Evolutionary conservation across 2,329 filamentous ascomycete genomes (phyloP).

Genomic region (Plenodomus biglobosus): DNA sequence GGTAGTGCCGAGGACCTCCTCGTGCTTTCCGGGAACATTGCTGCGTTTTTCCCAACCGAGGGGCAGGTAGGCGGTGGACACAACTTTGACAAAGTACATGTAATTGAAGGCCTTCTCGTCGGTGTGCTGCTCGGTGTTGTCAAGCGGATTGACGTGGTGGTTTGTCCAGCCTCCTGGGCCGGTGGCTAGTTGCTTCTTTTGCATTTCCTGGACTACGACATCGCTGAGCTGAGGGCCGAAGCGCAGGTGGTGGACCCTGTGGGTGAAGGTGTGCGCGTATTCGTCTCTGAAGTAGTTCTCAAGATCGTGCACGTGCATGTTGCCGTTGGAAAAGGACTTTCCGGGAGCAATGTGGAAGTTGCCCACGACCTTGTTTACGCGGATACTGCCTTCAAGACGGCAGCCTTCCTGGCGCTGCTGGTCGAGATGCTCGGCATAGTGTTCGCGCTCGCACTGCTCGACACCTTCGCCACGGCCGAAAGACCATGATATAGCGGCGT

Average conservation of each 20-base stretch:
- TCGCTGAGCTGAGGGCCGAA: constrained; percentile 92
- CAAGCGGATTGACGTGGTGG: constrained; percentile 90
- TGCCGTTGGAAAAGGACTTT: constrained; percentile 91
- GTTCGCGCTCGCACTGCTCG: constrained; percentile 92
- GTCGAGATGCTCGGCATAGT: constrained; percentile 87
- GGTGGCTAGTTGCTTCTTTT: constrained; percentile 55
- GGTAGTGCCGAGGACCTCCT: constrained; percentile 53
- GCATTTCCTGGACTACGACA: constrained; percentile 53
- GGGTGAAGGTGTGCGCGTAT: constrained; percentile 78
- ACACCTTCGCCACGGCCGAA: constrained; percentile 91
- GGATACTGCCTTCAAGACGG: constrained; percentile 85
- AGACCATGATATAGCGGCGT: constrained; percentile 85
- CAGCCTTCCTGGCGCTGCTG: constrained; percentile 89
- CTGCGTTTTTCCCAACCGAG: constrained; percentile 75
- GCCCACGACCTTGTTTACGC: constrained; percentile 97
- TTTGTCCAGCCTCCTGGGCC: constrained; percentile 71
- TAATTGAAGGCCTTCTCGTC: constrained; percentile 87
- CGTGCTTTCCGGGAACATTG: constrained; percentile 45
- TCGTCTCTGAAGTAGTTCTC: constrained; percentile 87
- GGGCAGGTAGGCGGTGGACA: constrained; percentile 91
- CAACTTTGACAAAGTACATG: constrained; percentile 99
- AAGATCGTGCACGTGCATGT: constrained; percentile 96
- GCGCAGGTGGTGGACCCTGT: constrained; percentile 82
- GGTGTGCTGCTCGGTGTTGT: constrained; percentile 74
- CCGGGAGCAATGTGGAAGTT: constrained; percentile 99